Percentiles rank a stretch among this genome's conserved stretches.
Evolutionary conservation across 176 grass and related monocot genomes (phyloP).

Genomic region (Tuctoria greenei): DNA sequence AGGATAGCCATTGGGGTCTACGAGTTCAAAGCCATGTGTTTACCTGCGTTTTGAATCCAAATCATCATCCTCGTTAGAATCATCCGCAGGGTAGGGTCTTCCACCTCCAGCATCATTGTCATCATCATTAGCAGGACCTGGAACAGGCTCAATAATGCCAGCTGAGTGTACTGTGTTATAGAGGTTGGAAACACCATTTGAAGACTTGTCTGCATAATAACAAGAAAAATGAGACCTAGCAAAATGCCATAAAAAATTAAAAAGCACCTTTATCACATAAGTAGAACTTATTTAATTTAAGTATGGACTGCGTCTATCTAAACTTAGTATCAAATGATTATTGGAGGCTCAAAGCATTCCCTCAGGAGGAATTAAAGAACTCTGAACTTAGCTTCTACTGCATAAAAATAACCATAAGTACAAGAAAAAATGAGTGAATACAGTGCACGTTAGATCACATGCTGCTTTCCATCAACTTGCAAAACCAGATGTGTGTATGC

Average conservation of each 20-base stretch:
- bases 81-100: conserved; percentile 72
- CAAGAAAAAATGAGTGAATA: conserved; percentile 13
- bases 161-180: conserved; percentile 54
- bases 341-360: neutral
- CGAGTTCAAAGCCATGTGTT: conserved; percentile 26
- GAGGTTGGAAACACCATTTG: conserved; percentile 42
- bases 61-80: conserved; percentile 71
- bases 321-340: neutral
- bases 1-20: neutral
- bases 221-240: neutral
- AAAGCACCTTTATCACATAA: neutral
- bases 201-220: conserved; percentile 66
- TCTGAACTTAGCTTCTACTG: conserved; percentile 12
- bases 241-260: neutral
- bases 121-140: conserved; percentile 64
- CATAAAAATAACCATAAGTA: neutral
- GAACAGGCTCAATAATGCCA: conserved; percentile 51
- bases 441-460: conserved; percentile 4
- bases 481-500: conserved; percentile 12
- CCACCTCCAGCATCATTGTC: conserved; percentile 69
- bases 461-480: neutral
- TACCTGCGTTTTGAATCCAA: conserved; percentile 95
- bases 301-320: neutral
- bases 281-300: neutral
- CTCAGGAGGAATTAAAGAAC: neutral